Evolutionary conservation across 2,329 filamentous ascomycete genomes (phyloP), one percentile per base, ranked within the genome.

Genomic region (Capronia epimyces): DNA sequence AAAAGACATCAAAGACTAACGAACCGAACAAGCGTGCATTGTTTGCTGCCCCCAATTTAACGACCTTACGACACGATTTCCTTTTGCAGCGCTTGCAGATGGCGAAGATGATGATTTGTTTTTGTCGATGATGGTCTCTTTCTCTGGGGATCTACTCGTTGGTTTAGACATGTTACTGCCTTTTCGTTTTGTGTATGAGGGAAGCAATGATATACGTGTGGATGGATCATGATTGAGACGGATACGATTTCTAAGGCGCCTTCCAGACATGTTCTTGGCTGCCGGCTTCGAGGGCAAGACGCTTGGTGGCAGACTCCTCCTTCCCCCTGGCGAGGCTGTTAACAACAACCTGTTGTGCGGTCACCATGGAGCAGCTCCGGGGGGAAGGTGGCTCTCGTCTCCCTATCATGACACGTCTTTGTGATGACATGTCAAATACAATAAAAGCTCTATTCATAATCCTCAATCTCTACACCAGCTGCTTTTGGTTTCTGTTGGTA

Each of bases 41-140:
- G 46, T 52, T 57, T 54, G 49, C 46, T 59, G 52, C 50, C 50
- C 50, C 43, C 52, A 18, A 40, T 53, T 44, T 52, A 51, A 61
- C 52, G 53, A 60, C 46, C 44, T 58, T 52, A 61, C 48, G 60
- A 61, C 43, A 61, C 57, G 60, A 62, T 60, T 57, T 58, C 50
- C 40, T 57, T 57, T 39, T 52, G 34, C 16, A 55, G 52, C 52
- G 55, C 49, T 55, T 31, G 42, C 51, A 55, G 25, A 45, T 41
- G 55, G 51, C 48, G 49, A 50, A 54, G 46, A 31, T 55, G 27
- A 55, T 36, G 52, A 57, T 34, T 45, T 49, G 22, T 41, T 50
- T 20, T 46, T 47, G 41, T 41, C 21, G 44, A 24, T 52, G 49
- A 18, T 43, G 48, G 39, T 48, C 36, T 31, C 21, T 49, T 43